phyloP scores from a whole-genome alignment of 2,329 filamentous ascomycete species.

The Beauveria sp. region DNA sequence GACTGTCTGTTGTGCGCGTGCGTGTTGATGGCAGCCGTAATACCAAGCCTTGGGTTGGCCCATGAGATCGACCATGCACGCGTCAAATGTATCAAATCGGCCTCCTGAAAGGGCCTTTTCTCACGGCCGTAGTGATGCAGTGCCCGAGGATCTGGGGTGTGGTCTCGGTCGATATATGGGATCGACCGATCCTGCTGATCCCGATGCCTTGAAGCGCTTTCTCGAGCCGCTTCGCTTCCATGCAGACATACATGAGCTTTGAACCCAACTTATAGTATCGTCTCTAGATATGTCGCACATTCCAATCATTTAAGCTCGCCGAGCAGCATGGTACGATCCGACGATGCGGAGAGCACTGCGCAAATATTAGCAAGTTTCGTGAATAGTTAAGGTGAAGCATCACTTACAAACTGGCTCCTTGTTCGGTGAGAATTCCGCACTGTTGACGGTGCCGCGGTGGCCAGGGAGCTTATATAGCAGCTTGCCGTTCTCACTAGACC shows the following conservation, averaged over 20 bases:
- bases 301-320: constrained; percentile 59
- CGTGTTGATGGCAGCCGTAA: background rate
- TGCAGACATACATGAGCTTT: background rate
- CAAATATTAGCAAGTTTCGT: constrained; percentile 25
- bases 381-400: background rate
- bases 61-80: background rate
- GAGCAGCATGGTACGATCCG: constrained; percentile 77
- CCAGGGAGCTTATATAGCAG: constrained; percentile 90
- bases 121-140: background rate
- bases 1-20: background rate
- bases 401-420: constrained; percentile 81
- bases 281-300: background rate
- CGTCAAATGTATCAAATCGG: background rate
- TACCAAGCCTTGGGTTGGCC: background rate
- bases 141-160: background rate
- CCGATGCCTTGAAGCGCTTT: background rate
- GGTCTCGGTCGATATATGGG: background rate
- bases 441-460: constrained; percentile 91
- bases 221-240: background rate
- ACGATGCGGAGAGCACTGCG: constrained; percentile 79
- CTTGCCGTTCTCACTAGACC: constrained; percentile 84
- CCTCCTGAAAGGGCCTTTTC: background rate
- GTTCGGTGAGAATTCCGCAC: constrained; percentile 80
- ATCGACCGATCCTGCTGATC: background rate
- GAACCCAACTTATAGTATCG: background rate